Evolutionary conservation across 1,139 yeast genomes (phyloP), one percentile per base, ranked within the genome.

Genomic region (Debaryomyces nepalensis): DNA sequence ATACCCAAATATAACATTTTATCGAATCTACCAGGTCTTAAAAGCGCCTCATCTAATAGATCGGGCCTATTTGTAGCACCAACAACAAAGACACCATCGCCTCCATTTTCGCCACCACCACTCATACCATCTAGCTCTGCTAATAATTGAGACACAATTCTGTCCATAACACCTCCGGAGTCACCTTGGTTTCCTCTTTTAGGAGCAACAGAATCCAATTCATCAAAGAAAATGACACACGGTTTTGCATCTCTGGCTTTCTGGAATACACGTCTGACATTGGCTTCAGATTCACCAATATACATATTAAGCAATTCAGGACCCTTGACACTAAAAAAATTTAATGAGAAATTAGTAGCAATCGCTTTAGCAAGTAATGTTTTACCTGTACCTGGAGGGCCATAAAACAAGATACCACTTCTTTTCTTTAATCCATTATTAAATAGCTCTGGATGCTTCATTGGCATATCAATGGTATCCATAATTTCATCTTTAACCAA

Each of bases 371-470:
- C 98, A 46, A 93, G 73, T 33, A 93, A 72, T 0, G 99, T 93
- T 59, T 93, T 93, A 53, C 99, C 99, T 0, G 98, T 93, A 20
- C 99, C 99, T 0, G 99, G 99, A 0, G 98, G 98, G 0, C 99
- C 99, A 64, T 93, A 93, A 59, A 93, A 90, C 50, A 93, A 68
- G 30, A 93, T 87, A 44, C 99, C 99, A 59, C 96, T 86, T 63
- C 98, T 76, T 61, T 93, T 91, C 63, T 93, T 91, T 58, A 93
- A 79, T 1, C 98, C 98, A 43, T 84, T 83, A 42, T 82, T 79
- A 64, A 91, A 91, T 42, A 91, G 69, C 53, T 90, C 96, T 0
- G 98, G 98, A 61, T 87, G 91, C 57, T 88, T 89, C 56, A 93
- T 71, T 2, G 98, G 99, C 89, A 90, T 81, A 55, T 93, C 98